Conservation (phyloP, 495 filamentous ascomycete species). For the Cladorrhinum samala region DNA sequence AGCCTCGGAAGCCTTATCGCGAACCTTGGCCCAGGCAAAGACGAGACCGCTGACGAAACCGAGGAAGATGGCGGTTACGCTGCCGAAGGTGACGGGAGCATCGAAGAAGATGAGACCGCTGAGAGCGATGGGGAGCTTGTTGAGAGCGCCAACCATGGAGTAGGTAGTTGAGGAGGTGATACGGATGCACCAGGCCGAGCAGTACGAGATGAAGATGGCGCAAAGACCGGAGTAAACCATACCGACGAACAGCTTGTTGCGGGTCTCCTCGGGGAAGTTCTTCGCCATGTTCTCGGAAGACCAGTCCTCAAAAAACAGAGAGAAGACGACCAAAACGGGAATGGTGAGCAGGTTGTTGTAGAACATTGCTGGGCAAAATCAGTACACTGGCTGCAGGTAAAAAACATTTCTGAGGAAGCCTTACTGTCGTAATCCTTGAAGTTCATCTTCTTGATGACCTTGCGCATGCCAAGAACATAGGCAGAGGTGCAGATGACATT, state of each 20-base stretch:
- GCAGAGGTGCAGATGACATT: slow-evolving; percentile 95
- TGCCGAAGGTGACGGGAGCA: slow-evolving; percentile 86
- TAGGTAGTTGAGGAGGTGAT: slow-evolving; percentile 95
- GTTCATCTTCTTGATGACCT: slow-evolving; percentile 98
- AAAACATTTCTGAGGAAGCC: slow-evolving; percentile 30
- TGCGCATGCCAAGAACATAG: slow-evolving; percentile 90
- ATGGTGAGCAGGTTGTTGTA: slow-evolving; percentile 99
- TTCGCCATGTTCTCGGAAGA: slow-evolving; percentile 70
- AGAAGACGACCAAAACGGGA: slow-evolving; percentile 78
- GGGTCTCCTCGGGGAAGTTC: slow-evolving; percentile 78
- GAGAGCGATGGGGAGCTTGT: slow-evolving; percentile 93
- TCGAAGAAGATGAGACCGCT: slow-evolving; percentile 92
- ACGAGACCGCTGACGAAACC: slow-evolving; percentile 91
- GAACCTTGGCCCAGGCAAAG: slow-evolving; percentile 85
- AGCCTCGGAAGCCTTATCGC: slow-evolving; percentile 61
- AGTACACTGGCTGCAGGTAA: not conserved
- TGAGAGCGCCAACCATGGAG: slow-evolving; percentile 95
- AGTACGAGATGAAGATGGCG: slow-evolving; percentile 97
- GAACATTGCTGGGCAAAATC: slow-evolving; percentile 76
- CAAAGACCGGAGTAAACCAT: slow-evolving; percentile 94
- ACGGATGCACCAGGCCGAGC: slow-evolving; percentile 96
- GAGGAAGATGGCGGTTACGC: slow-evolving; percentile 79
- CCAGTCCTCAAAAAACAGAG: slow-evolving; percentile 88
- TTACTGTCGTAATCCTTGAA: slow-evolving; percentile 99
- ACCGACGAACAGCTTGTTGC: slow-evolving; percentile 70